Percentiles rank a stretch among this genome's conserved stretches.
Evolutionary conservation across 2,329 filamentous ascomycete genomes (phyloP).

Genomic region (Didymella glomerata): DNA sequence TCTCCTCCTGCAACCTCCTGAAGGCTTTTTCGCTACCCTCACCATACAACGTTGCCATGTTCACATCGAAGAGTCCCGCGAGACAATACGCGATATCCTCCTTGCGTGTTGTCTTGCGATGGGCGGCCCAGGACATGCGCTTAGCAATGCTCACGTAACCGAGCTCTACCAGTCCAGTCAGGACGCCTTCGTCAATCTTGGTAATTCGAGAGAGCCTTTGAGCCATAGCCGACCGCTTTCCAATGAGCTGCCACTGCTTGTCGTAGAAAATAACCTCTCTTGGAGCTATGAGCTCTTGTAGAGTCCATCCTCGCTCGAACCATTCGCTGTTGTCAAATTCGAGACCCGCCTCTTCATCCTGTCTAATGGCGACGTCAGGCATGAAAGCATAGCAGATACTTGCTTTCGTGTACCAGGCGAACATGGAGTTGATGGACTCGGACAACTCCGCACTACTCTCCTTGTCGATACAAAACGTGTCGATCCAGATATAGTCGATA

Average conservation of each 20-base stretch:
- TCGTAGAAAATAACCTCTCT: background rate
- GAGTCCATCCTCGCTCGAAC: background rate
- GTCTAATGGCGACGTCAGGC: background rate
- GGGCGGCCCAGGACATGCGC: background rate
- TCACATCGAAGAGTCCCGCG: background rate
- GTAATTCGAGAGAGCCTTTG: background rate
- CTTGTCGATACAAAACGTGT: background rate
- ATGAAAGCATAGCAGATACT: background rate
- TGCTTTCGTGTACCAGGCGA: background rate
- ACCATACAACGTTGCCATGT: background rate
- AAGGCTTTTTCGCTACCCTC: slow-evolving; percentile 1
- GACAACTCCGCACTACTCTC: background rate
- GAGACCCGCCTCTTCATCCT: background rate
- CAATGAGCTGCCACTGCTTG: background rate
- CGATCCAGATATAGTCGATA: background rate
- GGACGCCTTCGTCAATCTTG: background rate
- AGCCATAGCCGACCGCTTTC: background rate
- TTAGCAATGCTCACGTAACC: background rate
- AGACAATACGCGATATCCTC: slow-evolving; percentile 2
- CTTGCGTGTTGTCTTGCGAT: background rate
- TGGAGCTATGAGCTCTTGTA: background rate
- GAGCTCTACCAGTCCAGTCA: background rate
- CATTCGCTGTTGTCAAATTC: background rate
- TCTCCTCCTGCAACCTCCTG: background rate
- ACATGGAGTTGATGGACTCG: slow-evolving; percentile 2